Evolutionary conservation across 257 asterid genomes (phyloP).

Genomic region (Solanum microdontum): DNA sequence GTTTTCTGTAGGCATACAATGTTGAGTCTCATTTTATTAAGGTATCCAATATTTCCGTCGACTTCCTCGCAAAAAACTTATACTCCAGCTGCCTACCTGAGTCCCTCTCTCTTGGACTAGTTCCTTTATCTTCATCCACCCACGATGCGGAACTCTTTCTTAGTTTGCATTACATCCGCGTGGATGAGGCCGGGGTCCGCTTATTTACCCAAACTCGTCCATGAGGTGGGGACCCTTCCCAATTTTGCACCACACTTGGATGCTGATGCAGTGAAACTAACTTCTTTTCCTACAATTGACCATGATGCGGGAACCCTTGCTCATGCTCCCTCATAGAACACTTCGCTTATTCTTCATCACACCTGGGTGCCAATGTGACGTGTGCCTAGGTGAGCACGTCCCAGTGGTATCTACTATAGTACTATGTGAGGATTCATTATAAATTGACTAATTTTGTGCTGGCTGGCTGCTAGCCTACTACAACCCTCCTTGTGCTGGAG

Average conservation of each 20-base stretch:
- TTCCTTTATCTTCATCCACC: neutral
- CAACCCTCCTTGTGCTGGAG: neutral
- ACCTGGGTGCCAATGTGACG: neutral
- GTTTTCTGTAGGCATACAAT: neutral
- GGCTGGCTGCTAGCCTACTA: neutral
- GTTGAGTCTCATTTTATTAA: neutral
- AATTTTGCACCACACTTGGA: neutral
- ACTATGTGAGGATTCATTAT: neutral
- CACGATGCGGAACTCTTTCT: neutral
- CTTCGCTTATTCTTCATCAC: neutral
- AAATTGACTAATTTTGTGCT: neutral
- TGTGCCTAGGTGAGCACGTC: neutral
- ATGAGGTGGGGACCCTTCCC: neutral
- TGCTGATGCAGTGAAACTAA: neutral
- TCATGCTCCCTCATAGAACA: neutral
- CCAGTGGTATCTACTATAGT: neutral
- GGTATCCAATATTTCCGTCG: neutral
- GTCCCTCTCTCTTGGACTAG: neutral
- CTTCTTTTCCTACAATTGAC: neutral
- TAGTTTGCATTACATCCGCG: neutral
- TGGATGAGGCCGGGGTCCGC: neutral
- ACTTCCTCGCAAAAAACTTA: neutral
- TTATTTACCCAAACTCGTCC: neutral
- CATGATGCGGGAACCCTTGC: neutral
- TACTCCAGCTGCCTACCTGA: neutral